A percentile compares a stretch with the other conserved stretches of the same genome.
phyloP scores from a whole-genome alignment of 2,329 filamentous ascomycete species.

The Stemphylium beticola region DNA sequence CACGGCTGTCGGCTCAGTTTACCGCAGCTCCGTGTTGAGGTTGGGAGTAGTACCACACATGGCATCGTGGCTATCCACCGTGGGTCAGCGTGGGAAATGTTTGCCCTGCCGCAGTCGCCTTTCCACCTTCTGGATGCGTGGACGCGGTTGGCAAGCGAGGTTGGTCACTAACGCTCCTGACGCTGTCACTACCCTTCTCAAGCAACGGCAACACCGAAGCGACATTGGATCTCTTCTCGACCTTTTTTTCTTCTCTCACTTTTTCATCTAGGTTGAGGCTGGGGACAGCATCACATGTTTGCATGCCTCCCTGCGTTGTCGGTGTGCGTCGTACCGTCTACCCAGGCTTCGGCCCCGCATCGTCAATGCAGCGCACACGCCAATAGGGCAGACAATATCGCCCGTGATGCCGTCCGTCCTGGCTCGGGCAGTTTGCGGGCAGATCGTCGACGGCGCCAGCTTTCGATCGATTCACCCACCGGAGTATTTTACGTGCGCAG shows the following conservation, averaged over 20 bases:
- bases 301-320: conserved; percentile 10
- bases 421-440: conserved; percentile 45
- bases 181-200: background rate
- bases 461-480: conserved; percentile 41
- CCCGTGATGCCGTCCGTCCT: conserved; percentile 21
- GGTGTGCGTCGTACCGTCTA: conserved; percentile 29
- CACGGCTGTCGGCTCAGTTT: conserved; percentile 32
- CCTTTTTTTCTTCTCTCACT: too few relatives aligned
- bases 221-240: background rate
- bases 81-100: conserved; percentile 8
- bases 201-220: background rate
- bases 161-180: conserved; percentile 10
- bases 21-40: conserved; percentile 41
- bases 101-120: conserved; percentile 14
- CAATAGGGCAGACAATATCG: conserved; percentile 29
- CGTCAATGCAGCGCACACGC: conserved; percentile 27
- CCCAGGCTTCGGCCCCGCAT: conserved; percentile 37
- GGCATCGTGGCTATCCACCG: conserved; percentile 1
- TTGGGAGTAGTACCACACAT: conserved; percentile 2
- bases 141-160: conserved; percentile 8
- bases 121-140: conserved; percentile 17
- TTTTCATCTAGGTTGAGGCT: background rate
- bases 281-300: conserved; percentile 2
- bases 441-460: conserved; percentile 43
- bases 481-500: conserved; percentile 39